phyloP scores from a whole-genome alignment of 192 early-diverging fungal genomes.

The Chytriomyces confervae region DNA sequence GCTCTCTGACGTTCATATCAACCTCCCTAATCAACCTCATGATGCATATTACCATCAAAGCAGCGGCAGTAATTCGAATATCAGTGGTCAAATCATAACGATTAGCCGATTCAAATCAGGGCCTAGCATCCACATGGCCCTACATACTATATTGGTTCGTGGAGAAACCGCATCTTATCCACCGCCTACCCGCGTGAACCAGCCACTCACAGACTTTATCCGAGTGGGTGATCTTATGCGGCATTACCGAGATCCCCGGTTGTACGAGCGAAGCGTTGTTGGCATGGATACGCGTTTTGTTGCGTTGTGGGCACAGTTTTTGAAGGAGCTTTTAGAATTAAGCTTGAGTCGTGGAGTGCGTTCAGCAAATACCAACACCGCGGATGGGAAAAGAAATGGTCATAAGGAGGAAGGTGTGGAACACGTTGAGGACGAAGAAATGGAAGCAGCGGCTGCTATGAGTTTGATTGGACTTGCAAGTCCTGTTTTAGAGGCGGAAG shows the following conservation, averaged over 20 bases:
- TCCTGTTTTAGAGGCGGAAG: not conserved
- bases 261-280: not conserved
- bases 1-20: not conserved
- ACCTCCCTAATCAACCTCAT: not conserved
- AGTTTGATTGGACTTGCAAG: conserved; percentile 31
- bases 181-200: not conserved
- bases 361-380: not conserved
- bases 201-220: conserved; percentile 13
- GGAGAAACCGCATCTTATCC: conserved; percentile 12
- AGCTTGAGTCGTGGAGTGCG: too few species aligned
- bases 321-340: conserved; percentile 6
- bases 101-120: conserved; percentile 18
- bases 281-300: conserved; percentile 20
- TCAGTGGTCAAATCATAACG: conserved; percentile 29
- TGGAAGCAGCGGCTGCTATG: conserved; percentile 34
- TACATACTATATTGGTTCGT: conserved; percentile 5
- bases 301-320: conserved; percentile 14
- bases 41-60: not conserved
- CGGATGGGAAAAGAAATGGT: conserved; percentile 1
- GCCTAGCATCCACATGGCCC: conserved; percentile 9
- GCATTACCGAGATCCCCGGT: not conserved
- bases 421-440: too few species aligned
- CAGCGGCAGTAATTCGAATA: not conserved
- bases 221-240: conserved; percentile 23
- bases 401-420: too few species aligned